Conservation (phyloP, 352 stramenopile genomes). For the Pythium biforme region DNA sequence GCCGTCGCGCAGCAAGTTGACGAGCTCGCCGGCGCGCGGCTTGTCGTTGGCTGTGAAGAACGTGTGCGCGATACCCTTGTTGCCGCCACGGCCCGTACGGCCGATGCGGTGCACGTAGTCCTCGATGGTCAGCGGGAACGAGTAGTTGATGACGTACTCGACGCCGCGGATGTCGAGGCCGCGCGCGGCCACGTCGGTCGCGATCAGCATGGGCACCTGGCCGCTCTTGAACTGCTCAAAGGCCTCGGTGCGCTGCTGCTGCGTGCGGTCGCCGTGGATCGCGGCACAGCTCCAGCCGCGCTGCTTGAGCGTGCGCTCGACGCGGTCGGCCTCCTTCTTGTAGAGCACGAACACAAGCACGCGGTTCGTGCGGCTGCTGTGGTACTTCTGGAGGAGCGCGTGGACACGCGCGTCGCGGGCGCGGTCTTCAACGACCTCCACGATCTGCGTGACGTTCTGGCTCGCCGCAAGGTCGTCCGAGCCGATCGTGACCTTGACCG, state of each 20-base stretch:
- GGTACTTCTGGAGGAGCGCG: slow-evolving; percentile 93
- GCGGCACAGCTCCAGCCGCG: slow-evolving; percentile 92
- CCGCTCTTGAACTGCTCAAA: slow-evolving; percentile 96
- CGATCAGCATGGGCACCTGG: slow-evolving; percentile 92
- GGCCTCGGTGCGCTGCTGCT: slow-evolving; percentile 89
- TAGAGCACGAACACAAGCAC: slow-evolving; percentile 98
- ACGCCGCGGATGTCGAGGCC: slow-evolving; percentile 97
- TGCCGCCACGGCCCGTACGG: slow-evolving; percentile 92
- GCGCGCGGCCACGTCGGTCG: slow-evolving; percentile 96
- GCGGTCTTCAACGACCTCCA: slow-evolving; percentile 94
- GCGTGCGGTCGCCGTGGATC: slow-evolving; percentile 96
- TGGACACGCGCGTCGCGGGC: slow-evolving; percentile 85
- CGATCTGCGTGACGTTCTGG: slow-evolving; percentile 94
- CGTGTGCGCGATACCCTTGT: slow-evolving; percentile 95
- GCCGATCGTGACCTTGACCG: slow-evolving; percentile 92
- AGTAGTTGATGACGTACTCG: slow-evolving; percentile 97
- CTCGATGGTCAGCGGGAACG: slow-evolving; percentile 97
- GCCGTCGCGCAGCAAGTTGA: slow-evolving; percentile 94
- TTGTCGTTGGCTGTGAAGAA: slow-evolving; percentile 98
- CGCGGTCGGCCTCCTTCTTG: slow-evolving; percentile 97
- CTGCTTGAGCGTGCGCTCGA: slow-evolving; percentile 92
- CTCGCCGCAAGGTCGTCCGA: slow-evolving; percentile 96
- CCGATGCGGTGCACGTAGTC: slow-evolving; percentile 97
- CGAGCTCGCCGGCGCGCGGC: slow-evolving; percentile 93
- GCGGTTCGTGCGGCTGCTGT: slow-evolving; percentile 88